phyloP scores from a whole-genome alignment of 2,329 filamentous ascomycete genomes.

The Verticillium isaacii region DNA sequence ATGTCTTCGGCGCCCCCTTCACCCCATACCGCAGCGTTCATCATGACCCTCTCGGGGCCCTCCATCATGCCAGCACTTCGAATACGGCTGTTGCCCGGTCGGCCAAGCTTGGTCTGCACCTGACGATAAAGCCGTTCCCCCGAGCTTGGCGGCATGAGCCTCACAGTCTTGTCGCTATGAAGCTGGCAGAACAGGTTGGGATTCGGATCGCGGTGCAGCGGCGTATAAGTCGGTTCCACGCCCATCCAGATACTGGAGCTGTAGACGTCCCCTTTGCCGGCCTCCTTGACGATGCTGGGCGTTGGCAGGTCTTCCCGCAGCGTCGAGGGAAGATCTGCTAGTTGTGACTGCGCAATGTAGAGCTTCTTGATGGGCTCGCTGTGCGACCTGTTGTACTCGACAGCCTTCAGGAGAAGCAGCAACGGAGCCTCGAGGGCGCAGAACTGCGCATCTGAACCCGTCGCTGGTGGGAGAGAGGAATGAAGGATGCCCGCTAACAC shows the following conservation, averaged over 20 bases:
- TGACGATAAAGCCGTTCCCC: constrained; percentile 61
- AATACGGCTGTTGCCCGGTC: constrained; percentile 43
- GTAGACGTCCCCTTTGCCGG: constrained; percentile 81
- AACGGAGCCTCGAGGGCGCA: constrained; percentile 58
- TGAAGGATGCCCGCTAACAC: constrained; percentile 25
- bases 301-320: constrained; percentile 64
- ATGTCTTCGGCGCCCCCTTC: constrained; percentile 26
- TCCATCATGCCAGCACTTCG: constrained; percentile 90
- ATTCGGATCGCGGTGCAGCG: constrained; percentile 88
- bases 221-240: constrained; percentile 79
- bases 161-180: constrained; percentile 64
- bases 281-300: constrained; percentile 56
- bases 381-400: constrained; percentile 38
- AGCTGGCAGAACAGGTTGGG: constrained; percentile 89
- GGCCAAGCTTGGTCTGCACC: constrained; percentile 37
- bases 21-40: constrained; percentile 71
- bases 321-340: constrained; percentile 60
- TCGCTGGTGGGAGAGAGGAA: constrained; percentile 16
- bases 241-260: constrained; percentile 85
- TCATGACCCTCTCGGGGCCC: constrained; percentile 60
- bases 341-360: constrained; percentile 80
- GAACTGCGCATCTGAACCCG: constrained; percentile 32
- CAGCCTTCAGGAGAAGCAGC: constrained; percentile 55
- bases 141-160: constrained; percentile 60
- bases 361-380: constrained; percentile 35